These are phyloP conservation scores for Herpetospermum pedunculosum DNA, from an alignment of 306 rosid species.

Conservation along the genomic window DNA sequence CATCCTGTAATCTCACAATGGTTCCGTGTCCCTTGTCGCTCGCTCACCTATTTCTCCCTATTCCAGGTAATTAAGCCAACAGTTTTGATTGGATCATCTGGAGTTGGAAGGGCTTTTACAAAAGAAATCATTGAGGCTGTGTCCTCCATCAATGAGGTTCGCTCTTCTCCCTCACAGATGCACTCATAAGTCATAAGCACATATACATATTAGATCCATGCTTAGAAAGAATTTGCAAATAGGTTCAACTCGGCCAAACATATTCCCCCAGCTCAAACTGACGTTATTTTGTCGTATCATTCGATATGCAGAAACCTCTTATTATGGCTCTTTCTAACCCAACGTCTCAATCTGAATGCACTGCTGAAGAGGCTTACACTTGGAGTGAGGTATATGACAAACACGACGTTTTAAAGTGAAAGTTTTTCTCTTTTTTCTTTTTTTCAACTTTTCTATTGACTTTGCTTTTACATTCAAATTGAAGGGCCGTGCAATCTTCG, in stretches of 20 bases:
- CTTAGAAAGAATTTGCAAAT: not conserved
- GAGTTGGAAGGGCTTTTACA: slow-evolving; percentile 71
- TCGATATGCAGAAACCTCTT: slow-evolving; percentile 77
- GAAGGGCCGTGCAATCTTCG: slow-evolving; percentile 82
- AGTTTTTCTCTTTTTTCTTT: not conserved
- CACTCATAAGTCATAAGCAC: not conserved
- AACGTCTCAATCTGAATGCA: slow-evolving; percentile 85
- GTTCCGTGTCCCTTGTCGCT: not conserved
- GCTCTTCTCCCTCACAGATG: slow-evolving; percentile 5
- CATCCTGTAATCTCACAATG: not conserved
- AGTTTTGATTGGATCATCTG: slow-evolving; percentile 79
- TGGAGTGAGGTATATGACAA: slow-evolving; percentile 56
- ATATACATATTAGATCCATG: not conserved
- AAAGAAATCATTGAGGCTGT: slow-evolving; percentile 77
- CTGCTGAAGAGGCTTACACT: slow-evolving; percentile 82
- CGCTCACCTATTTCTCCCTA: not conserved
- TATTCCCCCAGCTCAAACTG: not conserved
- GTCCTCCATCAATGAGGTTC: slow-evolving; percentile 52
- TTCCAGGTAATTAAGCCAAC: slow-evolving; percentile 73
- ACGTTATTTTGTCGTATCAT: not conserved
- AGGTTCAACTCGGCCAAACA: not conserved
- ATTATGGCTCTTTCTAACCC: slow-evolving; percentile 91
- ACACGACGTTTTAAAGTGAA: not conserved
- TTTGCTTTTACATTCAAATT: not conserved
- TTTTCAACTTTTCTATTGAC: not conserved